A percentile compares a stretch with the other conserved stretches of the same genome.
These are phyloP conservation scores for Coniochaeta pulveracea DNA, from an alignment of 2,329 filamentous ascomycete genomes.

Conservation along the genomic window DNA sequence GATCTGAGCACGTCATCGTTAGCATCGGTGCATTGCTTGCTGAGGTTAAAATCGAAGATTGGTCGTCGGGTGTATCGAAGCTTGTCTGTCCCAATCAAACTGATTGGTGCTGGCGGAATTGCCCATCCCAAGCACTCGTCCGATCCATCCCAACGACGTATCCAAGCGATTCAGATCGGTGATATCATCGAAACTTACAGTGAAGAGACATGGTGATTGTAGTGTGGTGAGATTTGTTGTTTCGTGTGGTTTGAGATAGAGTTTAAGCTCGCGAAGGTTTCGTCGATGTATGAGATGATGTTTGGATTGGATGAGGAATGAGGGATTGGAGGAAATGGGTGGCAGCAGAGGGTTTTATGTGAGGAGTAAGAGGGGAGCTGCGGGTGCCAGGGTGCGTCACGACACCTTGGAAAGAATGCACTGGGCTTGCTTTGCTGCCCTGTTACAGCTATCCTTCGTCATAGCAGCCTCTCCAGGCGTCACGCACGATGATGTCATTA, in stretches of 20 bases:
- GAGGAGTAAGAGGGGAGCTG: not conserved
- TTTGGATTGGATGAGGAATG: slow-evolving; percentile 2
- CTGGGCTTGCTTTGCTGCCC: not conserved
- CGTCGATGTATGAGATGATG: slow-evolving; percentile 2
- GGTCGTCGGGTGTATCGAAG: slow-evolving; percentile 3
- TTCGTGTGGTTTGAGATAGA: slow-evolving; percentile 3
- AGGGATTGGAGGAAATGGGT: not conserved
- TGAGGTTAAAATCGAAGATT: slow-evolving; percentile 6
- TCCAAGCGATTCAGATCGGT: not conserved
- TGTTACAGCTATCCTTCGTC: slow-evolving; percentile 2
- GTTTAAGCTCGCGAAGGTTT: slow-evolving; percentile 1
- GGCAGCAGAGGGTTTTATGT: slow-evolving; percentile 4
- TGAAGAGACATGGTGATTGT: slow-evolving; percentile 44
- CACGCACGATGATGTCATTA: slow-evolving; percentile 4
- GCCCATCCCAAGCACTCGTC: too few relatives aligned
- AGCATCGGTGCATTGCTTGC: not conserved
- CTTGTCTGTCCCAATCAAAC: too few relatives aligned
- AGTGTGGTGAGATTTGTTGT: slow-evolving; percentile 6
- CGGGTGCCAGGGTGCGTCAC: slow-evolving; percentile 1
- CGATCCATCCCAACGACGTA: too few relatives aligned
- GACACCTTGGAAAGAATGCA: slow-evolving; percentile 1
- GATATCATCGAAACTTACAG: slow-evolving; percentile 29
- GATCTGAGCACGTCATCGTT: slow-evolving; percentile 26
- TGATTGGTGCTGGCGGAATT: too few relatives aligned
- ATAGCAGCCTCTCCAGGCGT: slow-evolving; percentile 3